Percentiles rank a stretch among this genome's conserved stretches.
Conservation (phyloP, 2,329 filamentous ascomycete species). For the Volutella citrinella region DNA sequence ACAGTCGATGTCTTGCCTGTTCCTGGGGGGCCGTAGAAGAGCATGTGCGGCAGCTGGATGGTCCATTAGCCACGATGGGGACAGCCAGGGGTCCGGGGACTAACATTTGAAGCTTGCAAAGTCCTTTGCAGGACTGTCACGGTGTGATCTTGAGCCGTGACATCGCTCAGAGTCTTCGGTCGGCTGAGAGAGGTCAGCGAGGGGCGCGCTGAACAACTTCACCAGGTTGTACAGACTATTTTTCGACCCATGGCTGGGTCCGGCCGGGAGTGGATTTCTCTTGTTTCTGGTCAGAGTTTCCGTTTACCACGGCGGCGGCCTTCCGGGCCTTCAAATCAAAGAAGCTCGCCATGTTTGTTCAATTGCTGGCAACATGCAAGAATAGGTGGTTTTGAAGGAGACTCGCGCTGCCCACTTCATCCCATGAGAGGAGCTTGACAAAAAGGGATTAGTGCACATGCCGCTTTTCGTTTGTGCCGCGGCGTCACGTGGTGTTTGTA, state of each 20-base stretch:
- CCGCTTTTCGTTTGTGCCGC: too few relatives aligned
- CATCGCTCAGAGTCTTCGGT: conserved; percentile 89
- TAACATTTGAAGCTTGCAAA: conserved; percentile 86
- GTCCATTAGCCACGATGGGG: too few relatives aligned
- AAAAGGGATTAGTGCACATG: too few relatives aligned
- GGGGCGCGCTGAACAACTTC: not conserved
- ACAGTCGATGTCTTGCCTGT: conserved; percentile 98
- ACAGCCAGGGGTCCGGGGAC: too few relatives aligned
- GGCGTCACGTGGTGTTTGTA: too few relatives aligned
- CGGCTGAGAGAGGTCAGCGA: conserved; percentile 55
- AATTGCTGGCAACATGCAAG: too few relatives aligned
- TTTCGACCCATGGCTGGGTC: conserved; percentile 94
- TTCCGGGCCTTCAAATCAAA: conserved; percentile 94
- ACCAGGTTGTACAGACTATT: conserved; percentile 70
- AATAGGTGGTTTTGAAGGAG: too few relatives aligned
- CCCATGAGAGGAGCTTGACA: too few relatives aligned
- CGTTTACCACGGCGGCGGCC: conserved; percentile 63
- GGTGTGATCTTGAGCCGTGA: conserved; percentile 96
- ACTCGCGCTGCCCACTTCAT: too few relatives aligned
- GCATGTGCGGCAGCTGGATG: conserved; percentile 93
- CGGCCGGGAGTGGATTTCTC: conserved; percentile 58
- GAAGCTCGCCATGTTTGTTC: conserved; percentile 91
- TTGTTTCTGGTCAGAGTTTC: conserved; percentile 60
- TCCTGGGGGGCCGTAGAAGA: conserved; percentile 96
- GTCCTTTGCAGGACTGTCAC: conserved; percentile 89